Base-by-base conservation (phyloP, 768 basidiomycete genomes). In the Grammothele lineata region DNA sequence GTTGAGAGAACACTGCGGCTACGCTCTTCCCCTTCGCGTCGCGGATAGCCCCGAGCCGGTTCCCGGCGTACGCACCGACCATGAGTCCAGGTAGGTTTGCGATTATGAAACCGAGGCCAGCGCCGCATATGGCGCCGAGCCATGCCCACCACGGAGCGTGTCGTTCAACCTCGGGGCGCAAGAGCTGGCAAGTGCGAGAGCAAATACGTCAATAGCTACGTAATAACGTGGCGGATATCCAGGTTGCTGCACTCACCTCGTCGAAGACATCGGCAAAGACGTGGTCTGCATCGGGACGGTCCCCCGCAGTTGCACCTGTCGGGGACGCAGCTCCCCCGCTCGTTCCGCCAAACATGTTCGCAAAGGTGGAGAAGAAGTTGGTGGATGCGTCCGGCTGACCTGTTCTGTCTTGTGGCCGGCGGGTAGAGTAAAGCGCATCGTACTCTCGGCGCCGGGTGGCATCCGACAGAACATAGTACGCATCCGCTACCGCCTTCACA, bases 11-110 rank as follows among this genome's bases (percentile, higher is more conserved):
- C 15, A 96, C 93, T 8, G 85, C 77, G 2, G 88, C 92, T 19
- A 97, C 92, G 51, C 86, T 87, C 75, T 90, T 92, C 9, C 93
- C 88, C 70, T 97, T 97, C 3, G 93, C 93, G 60, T 97, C 93
- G 47, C 93, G 74, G 38, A 97, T 74, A 3, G 92, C 91, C 35
- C 93, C 93, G 23, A 96, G 68, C n/a, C 90, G 73, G 61, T 93
- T 95, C 0, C 93, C 93, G 0, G 91, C 89, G 55, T 85, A 77
- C 3, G 85, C 89, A 41, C 93, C 93, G 17, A 93, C 74, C 70
- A 93, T 77, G 12, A 91, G 71, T 6, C 92, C 92, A 8, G 92
- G 92, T 1, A 93, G 59, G 58, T 94, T 96, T 21, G 83, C 92
- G 22, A 82, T 59, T 41, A 74, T 67, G 56, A 66, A 70, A 19